phyloP scores from a whole-genome alignment of 331 rosid genomes.

The Malus hybrid region DNA sequence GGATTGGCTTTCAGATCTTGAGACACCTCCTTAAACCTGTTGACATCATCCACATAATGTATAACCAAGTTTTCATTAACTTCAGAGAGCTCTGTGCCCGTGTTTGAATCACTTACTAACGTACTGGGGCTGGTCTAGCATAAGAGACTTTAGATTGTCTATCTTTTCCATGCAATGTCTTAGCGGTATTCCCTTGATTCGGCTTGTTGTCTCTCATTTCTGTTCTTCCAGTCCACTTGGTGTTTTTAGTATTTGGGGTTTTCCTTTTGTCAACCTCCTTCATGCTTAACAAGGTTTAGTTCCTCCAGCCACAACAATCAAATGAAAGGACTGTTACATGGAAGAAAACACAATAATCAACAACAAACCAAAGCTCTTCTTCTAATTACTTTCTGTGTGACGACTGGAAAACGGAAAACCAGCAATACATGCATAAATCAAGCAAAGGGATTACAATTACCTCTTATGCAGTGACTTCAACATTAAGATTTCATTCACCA shows the following conservation, averaged over 20 bases:
- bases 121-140: slow-evolving; percentile 26
- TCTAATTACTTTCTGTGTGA: background rate
- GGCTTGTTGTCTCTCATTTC: slow-evolving; percentile 45
- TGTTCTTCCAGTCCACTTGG: slow-evolving; percentile 46
- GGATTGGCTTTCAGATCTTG: slow-evolving; percentile 34
- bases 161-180: slow-evolving; percentile 46
- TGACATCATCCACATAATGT: slow-evolving; percentile 61
- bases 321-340: slow-evolving; percentile 16
- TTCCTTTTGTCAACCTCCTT: slow-evolving; percentile 67
- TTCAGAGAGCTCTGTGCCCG: slow-evolving; percentile 38
- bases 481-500: background rate
- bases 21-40: slow-evolving; percentile 50
- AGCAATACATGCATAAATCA: slow-evolving; percentile 8
- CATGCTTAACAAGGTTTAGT: slow-evolving; percentile 36
- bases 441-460: slow-evolving; percentile 3
- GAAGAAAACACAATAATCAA: slow-evolving; percentile 21
- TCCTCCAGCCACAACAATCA: slow-evolving; percentile 29
- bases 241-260: slow-evolving; percentile 38
- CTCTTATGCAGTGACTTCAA: slow-evolving; percentile 11
- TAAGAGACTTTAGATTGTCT: slow-evolving; percentile 30
- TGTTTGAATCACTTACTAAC: slow-evolving; percentile 43
- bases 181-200: slow-evolving; percentile 39
- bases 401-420: background rate
- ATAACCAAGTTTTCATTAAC: slow-evolving; percentile 46
- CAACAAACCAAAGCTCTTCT: slow-evolving; percentile 1